Evolutionary conservation across 805 yeast species (phyloP), one percentile per base, ranked within the genome.

Genomic region (Metschnikowia corniflorae): DNA sequence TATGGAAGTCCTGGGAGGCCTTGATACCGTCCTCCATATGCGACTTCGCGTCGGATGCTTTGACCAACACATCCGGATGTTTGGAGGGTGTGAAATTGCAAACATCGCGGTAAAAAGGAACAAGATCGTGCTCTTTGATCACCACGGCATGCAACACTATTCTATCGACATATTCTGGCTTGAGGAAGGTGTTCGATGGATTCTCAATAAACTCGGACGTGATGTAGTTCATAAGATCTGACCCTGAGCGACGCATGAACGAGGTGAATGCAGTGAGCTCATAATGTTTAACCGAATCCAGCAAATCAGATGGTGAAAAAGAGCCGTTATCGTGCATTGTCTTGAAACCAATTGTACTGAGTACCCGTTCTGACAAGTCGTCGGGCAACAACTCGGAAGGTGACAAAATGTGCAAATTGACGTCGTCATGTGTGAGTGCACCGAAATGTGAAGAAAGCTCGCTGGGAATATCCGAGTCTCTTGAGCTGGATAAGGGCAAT

Each of bases 231-330:
- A 65, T 42, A 9, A 61, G 35, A 4, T 37, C 35, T 2, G 68
- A 51, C 4, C 69, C 73, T 9, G 61, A 35, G n/a, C 55, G 51
- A 15, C 71, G 70, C 47, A 65, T 59, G 39, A 71, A 75, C 0
- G 83, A 74, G 0, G 80, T 70, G 41, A 73, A 70, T 6, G 71
- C 73, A 0, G 83, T 76, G 8, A 78, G 35, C 44, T 74, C 80
- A 28, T 57, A 53, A n/a, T 51, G 51, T 10, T 44, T 48, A 12
- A 34, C 26, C 5, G 16, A 7, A 26, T 21, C 18, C 2, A n/a
- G 13, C 7, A 31, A 21, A 12, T 41, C 41, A 5, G 16, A 9
- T 9, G 7, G 29, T 7, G 6, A 7, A 15, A 35, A 35, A 30
- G 15, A n/a, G 5, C 39, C 39, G 28, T 38, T 35, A 16, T 37